A percentile compares a stretch with the other conserved stretches of the same genome.
These are phyloP conservation scores for Trametes pubescens DNA, from an alignment of 1,284 basidiomycete species.

Conservation along the genomic window DNA sequence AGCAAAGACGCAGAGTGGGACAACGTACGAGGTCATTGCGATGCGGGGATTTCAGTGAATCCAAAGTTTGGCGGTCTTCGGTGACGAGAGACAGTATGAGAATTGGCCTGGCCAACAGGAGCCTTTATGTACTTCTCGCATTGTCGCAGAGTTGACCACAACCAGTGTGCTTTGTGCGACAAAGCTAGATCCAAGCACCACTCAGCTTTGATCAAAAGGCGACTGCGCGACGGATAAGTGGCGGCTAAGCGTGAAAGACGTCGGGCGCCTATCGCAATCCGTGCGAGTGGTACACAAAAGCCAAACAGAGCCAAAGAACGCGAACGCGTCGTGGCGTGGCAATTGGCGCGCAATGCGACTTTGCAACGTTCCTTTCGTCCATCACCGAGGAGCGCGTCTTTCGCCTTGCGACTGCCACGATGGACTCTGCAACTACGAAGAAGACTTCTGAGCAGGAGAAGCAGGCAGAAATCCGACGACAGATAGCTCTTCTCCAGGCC, in stretches of 20 bases:
- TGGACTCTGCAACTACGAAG: conserved; percentile 28
- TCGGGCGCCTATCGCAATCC: not conserved
- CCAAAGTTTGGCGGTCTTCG: not conserved
- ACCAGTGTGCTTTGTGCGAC: not conserved
- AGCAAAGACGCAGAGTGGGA: not conserved
- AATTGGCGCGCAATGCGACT: conserved; percentile 5
- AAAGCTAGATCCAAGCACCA: not conserved
- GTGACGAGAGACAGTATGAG: not conserved
- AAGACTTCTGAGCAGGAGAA: conserved; percentile 26
- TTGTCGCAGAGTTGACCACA: not conserved
- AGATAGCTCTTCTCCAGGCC: conserved; percentile 52
- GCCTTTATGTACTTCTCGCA: not conserved
- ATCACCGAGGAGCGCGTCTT: not conserved
- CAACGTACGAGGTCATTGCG: conserved; percentile 12
- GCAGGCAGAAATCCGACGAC: conserved; percentile 49
- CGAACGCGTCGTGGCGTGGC: conserved; percentile 17
- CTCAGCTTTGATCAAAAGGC: not conserved
- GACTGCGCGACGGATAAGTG: not conserved
- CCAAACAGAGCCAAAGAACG: conserved; percentile 18
- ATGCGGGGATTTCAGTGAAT: too few species aligned
- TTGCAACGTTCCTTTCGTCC: not conserved
- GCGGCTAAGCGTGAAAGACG: not conserved
- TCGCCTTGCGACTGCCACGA: not conserved
- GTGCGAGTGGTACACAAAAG: conserved; percentile 3
- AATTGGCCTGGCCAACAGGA: not conserved